Evolutionary conservation across 2,329 filamentous ascomycete genomes (phyloP).

Genomic region (Myriosclerotinia curreyana): DNA sequence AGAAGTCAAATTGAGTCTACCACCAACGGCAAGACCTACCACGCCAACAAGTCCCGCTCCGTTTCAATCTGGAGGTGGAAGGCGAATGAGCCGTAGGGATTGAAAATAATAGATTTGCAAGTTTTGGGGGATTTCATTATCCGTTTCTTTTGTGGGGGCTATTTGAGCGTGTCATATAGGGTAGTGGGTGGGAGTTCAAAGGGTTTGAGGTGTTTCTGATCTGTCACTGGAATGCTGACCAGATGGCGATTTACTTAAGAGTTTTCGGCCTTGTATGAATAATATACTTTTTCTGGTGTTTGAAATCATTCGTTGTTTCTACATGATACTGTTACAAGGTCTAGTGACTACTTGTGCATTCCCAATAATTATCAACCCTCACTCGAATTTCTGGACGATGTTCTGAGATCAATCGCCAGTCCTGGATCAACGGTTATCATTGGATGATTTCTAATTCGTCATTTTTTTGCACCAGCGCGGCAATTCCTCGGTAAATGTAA

Average conservation of each 20-base stretch:
- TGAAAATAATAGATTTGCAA: conserved; percentile 3
- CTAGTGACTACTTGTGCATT: neutral
- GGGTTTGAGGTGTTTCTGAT: conserved; percentile 13
- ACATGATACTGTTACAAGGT: too few relatives aligned
- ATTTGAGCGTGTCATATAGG: conserved; percentile 22
- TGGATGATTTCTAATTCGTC: too few relatives aligned
- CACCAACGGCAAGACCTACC: conserved; percentile 24
- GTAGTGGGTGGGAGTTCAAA: conserved; percentile 7
- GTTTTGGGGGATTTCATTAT: neutral
- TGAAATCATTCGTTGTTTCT: too few relatives aligned
- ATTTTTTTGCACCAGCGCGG: neutral
- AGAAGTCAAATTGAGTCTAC: conserved; percentile 61
- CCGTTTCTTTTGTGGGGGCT: conserved; percentile 8
- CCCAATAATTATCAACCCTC: too few relatives aligned
- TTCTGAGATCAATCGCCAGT: too few relatives aligned
- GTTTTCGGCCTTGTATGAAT: conserved; percentile 19
- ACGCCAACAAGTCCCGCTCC: conserved; percentile 32
- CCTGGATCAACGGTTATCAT: too few relatives aligned
- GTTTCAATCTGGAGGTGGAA: conserved; percentile 27
- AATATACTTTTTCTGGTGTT: conserved; percentile 9
- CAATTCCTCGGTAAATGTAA: neutral
- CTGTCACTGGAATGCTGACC: conserved; percentile 9
- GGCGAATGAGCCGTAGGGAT: conserved; percentile 24
- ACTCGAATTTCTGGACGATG: too few relatives aligned
- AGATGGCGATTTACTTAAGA: conserved; percentile 11